These are phyloP conservation scores for Copromyces sp. DNA, from an alignment of 495 filamentous ascomycete genomes.

Conservation along the genomic window DNA sequence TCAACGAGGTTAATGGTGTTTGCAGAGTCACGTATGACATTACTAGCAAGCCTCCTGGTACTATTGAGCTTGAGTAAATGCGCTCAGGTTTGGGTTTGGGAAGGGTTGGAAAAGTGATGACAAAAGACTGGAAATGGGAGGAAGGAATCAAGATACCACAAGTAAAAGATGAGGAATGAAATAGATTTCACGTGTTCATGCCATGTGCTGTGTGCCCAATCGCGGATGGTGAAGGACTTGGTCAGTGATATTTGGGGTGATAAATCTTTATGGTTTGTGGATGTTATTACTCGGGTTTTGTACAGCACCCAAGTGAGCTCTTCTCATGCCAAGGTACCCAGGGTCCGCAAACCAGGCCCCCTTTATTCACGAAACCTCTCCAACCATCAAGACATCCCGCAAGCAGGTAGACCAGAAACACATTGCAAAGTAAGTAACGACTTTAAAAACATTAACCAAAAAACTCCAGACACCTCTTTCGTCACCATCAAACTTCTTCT, in stretches of 20 bases:
- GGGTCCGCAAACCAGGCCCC: too few relatives aligned
- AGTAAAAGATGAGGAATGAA: background rate
- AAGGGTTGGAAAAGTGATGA: background rate
- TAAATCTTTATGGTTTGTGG: background rate
- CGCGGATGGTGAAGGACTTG: background rate
- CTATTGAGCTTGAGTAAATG: constrained; percentile 62
- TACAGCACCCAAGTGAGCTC: background rate
- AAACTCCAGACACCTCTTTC: background rate
- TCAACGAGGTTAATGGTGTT: constrained; percentile 72
- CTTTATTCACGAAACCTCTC: background rate
- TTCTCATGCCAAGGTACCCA: background rate
- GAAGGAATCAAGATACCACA: background rate
- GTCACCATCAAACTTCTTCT: background rate
- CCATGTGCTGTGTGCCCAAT: background rate
- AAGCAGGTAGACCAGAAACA: background rate
- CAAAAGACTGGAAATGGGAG: background rate
- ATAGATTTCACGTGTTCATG: background rate
- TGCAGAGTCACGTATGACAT: constrained; percentile 43
- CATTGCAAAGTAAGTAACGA: background rate
- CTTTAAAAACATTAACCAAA: background rate
- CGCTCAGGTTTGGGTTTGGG: background rate
- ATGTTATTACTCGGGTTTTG: background rate
- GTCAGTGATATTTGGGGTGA: background rate
- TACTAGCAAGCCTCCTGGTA: constrained; percentile 74
- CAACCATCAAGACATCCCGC: background rate